Base-by-base conservation (phyloP, 2,329 filamentous ascomycete genomes). In the Monosporascus ibericus region DNA sequence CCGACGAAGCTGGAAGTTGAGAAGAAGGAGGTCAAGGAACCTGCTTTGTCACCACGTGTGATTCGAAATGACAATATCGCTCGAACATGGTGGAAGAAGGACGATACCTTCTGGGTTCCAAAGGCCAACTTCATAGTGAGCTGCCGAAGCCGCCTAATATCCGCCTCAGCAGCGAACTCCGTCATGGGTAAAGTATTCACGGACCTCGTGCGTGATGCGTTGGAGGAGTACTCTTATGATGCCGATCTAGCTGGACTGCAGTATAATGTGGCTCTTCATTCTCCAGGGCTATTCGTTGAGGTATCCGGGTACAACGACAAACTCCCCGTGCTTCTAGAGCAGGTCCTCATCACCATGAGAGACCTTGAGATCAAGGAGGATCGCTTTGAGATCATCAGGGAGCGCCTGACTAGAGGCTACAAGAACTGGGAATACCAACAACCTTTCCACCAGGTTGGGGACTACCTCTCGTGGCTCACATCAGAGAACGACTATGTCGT, bases 61-160 rank as follows among this genome's bases (percentile, higher is more conserved):
- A 86, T 99, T 56, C 85, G 92, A 59, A 91, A 95, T 62, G 92
- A 96, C 60, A 78, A 85, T 6, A 75, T 84, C 36, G 85, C 89
- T 1, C 85, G 92, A 30, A 87, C 90, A 3, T 99, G 94, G 94
- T 96, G 86, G 77, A 99, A 99, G 76, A 97, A 97, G 72, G 94
- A 99, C 63, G 94, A 99, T 62, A 91, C 86, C 0, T 99, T 97
- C 71, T 97, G 92, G 92, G 94, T 97, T 9, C 94, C 94, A 8
- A 96, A 95, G 69, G 94, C 90, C 3, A 94, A 91, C 54, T 75
- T 97, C 18, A 82, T 91, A 58, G 82, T 96, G 58, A 90, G 86
- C 60, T 78, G 95, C 59, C 83, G 86, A 61, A 95, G 86, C 54
- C 88, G 91, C 0, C 72, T 95, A 46, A 84, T 88, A n/a, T 85